phyloP scores from a whole-genome alignment of 1,284 basidiomycete genomes.

The Trichosporon sp. region DNA sequence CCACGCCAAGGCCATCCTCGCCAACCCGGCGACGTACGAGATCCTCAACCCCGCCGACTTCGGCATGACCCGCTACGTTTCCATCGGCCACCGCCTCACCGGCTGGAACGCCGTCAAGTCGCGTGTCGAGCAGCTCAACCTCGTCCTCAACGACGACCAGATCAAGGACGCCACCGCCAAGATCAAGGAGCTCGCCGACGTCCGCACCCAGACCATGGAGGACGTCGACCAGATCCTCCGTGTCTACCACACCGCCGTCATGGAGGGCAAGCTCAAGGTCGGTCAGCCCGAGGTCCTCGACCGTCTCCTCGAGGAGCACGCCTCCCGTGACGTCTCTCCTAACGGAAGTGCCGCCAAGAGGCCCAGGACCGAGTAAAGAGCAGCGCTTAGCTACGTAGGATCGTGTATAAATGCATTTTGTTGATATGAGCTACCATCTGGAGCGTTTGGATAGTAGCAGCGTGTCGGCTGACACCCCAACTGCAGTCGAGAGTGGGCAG shows the following conservation, averaged over 20 bases:
- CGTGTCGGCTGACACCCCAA: too few species aligned
- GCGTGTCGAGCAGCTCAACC: conserved; percentile 92
- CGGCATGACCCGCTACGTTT: conserved; percentile 94
- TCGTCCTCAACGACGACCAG: conserved; percentile 56
- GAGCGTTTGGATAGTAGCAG: too few species aligned
- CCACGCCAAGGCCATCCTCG: conserved; percentile 99
- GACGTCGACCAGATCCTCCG: conserved; percentile 96
- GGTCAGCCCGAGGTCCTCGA: conserved; percentile 85
- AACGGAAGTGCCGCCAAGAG: conserved; percentile 17
- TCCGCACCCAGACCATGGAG: conserved; percentile 97
- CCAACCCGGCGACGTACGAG: conserved; percentile 95
- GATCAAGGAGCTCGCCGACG: conserved; percentile 99
- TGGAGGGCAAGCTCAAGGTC: conserved; percentile 76
- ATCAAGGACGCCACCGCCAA: conserved; percentile 98
- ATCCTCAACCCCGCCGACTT: conserved; percentile 91
- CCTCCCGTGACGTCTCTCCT: conserved; percentile 25
- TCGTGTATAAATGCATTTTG: conserved; percentile 7
- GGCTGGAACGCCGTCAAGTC: conserved; percentile 99
- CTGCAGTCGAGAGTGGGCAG: too few species aligned
- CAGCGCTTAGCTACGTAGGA: conserved; percentile 1
- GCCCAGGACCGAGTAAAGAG: conserved; percentile 9
- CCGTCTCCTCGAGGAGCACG: conserved; percentile 60
- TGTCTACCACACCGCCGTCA: conserved; percentile 86
- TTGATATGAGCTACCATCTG: not conserved
- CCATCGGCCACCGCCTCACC: conserved; percentile 93